Conservation (phyloP, 2,329 filamentous ascomycete genomes). For the Talaromyces sp. region DNA sequence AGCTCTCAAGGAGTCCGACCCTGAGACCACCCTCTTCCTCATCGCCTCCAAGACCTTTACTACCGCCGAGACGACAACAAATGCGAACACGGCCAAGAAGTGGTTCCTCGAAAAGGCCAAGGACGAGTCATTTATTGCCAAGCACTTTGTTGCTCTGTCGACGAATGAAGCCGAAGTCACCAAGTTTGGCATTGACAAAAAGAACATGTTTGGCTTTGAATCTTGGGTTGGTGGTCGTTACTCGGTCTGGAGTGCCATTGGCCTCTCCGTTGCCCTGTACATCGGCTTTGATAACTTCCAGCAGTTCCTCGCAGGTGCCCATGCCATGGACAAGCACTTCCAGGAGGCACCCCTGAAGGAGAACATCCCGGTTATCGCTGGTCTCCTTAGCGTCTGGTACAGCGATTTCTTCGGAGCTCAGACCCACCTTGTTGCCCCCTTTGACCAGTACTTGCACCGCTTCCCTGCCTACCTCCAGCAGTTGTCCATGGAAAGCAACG, state of each 20-base stretch:
- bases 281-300: constrained; percentile 97
- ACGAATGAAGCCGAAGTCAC: constrained; percentile 93
- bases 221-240: constrained; percentile 98
- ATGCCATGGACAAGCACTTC: constrained; percentile 99
- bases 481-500: constrained; percentile 99
- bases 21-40: constrained; percentile 97
- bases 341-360: constrained; percentile 79
- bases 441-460: constrained; percentile 98
- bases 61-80: constrained; percentile 93
- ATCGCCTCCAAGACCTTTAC: constrained; percentile 99
- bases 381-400: constrained; percentile 96
- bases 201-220: constrained; percentile 99
- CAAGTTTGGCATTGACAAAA: constrained; percentile 97
- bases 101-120: constrained; percentile 90
- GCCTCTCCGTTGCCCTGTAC: constrained; percentile 87
- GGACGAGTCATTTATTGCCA: constrained; percentile 72
- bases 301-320: constrained; percentile 86
- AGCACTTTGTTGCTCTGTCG: constrained; percentile 97
- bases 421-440: constrained; percentile 94
- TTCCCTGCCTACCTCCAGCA: constrained; percentile 99
- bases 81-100: constrained; percentile 91
- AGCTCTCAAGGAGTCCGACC: constrained; percentile 79
- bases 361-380: constrained; percentile 90
- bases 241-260: constrained; percentile 98
- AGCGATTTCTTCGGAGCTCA: constrained; percentile 98